Base-by-base conservation (phyloP, 169 alveolate species). In the Babesia bigemina region DNA sequence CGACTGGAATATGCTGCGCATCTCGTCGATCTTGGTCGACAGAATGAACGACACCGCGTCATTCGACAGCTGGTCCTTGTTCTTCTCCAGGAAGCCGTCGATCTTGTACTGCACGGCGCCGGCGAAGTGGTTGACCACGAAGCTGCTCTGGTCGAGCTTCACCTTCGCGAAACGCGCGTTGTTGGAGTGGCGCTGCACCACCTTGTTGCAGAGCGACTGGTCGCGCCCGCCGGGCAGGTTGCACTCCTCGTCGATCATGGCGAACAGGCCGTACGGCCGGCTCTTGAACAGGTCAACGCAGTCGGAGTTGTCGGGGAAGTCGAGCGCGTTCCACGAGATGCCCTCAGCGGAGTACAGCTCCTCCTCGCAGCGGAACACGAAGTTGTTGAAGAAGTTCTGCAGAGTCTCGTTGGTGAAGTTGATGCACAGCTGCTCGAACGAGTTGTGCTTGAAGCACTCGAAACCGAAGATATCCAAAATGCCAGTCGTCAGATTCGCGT, bases 341-440 rank as follows among this genome's bases (percentile, higher is more conserved):
- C 96, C 96, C 86, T 97, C 99, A 8, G 91, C 91, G 24, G 90
- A 79, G 86, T 95, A 97, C 57, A 94, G 93, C 62, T 94, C 84
- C 73, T 96, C 93, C 61, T 98, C 99, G 53, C 92, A 91, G 67
- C 96, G 96, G 91, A 98, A 97, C 69, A 98, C 96, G 85, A 96
- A 97, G 59, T 88, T 96, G 94, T 94, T 97, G 95, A 86, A 98
- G 88, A 92, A 94, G 67, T 92, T 93, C 90, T 94, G 96, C 74
- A 94, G 90, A 53, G 96, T 93, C 86, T 98, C 99, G 86, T 98
- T 98, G 26, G 99, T 98, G 85, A 94, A 96, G 93, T 98, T 98
- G 55, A 98, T 98, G 84, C 98, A 97, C 42, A 98, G 91, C 91
- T 98, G 98, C 88, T 97, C 99, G 71, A 94, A 96, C 24, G 97